Base-by-base conservation (phyloP, 2,329 filamentous ascomycete genomes). In the Cladophialophora exuberans region DNA sequence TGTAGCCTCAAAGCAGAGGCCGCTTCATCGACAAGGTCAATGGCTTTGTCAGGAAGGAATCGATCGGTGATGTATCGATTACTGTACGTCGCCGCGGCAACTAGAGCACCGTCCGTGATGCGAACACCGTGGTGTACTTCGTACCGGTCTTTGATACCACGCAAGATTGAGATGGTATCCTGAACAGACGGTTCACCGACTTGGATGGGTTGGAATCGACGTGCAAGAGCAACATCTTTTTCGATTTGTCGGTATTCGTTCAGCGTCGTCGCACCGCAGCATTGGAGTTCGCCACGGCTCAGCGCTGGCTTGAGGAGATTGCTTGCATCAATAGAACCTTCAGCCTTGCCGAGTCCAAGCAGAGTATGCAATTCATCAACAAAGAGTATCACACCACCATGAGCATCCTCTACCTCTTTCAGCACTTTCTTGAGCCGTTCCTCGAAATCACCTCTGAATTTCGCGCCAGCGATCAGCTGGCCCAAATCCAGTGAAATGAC, bases 1-100 rank as follows among this genome's bases (percentile, higher is more conserved):
- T 97, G 93, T 26, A 97, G 75, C 39, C 95, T 85, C 7, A 97
- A 77, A 18, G 91, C 90, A 57, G 89, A 95, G 1, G 93, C 92
- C 7, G 94, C 94, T 73, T 97, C 94, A 62, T 97, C 94, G 71
- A 99, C 94, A 13, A 97, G 74, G 70, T 97, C 94, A 60, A 99
- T 97, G 2, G 94, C 94, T 71, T 97, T 97, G 73, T 99, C 94
- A 0, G 94, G 94, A 0, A 97, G 78, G 72, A 96, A 97, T 1
- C 94, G 87, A 68, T 97, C 93, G 11, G 92, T 97, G 64, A 99
- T 94, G 71, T 97, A 99, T 47, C 94, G 88, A 67, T 97, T 97
- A 60, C 89, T 94, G 68, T 95, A 89, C 0, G 90, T 89, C 2
- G 93, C 92, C 2, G 94, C 93, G 1, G 94, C 91, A 11, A 99